Conservation (phyloP, 2,329 filamentous ascomycete species). For the Fusarium avenaceum region DNA sequence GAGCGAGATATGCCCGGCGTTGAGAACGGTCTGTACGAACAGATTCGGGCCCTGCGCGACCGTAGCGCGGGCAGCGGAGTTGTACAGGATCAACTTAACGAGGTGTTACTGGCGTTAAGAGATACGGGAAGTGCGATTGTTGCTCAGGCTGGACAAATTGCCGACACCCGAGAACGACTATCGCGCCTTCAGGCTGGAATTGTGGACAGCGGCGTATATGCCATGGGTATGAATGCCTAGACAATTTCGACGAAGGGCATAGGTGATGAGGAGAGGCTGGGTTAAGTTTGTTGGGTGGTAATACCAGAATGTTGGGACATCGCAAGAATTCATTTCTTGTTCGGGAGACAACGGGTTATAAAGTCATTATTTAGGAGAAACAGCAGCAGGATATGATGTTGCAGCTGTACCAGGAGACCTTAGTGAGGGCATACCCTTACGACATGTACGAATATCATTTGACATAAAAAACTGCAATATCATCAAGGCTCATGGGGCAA, state of each 20-base stretch:
- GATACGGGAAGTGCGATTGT: conserved; percentile 59
- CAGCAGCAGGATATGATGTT: conserved; percentile 7
- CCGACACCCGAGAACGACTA: conserved; percentile 58
- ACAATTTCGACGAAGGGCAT: neutral
- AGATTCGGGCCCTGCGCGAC: conserved; percentile 56
- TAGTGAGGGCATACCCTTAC: conserved; percentile 35
- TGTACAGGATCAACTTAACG: conserved; percentile 57
- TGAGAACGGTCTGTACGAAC: conserved; percentile 62
- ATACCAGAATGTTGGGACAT: conserved; percentile 33
- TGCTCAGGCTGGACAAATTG: conserved; percentile 59
- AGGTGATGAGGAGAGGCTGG: neutral
- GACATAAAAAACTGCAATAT: conserved; percentile 14
- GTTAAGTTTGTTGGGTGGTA: conserved; percentile 13
- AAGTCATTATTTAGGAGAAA: conserved; percentile 6
- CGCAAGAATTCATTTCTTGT: conserved; percentile 27
- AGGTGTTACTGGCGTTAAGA: conserved; percentile 56
- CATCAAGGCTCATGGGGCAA: conserved; percentile 6
- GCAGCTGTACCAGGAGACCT: conserved; percentile 17
- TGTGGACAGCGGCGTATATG: conserved; percentile 56
- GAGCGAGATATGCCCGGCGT: conserved; percentile 64
- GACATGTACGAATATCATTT: conserved; percentile 49
- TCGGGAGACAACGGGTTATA: conserved; percentile 7
- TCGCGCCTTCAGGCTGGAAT: conserved; percentile 59
- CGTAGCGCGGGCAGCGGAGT: conserved; percentile 50
- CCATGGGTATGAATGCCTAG: conserved; percentile 52